Conservation (phyloP, 208 protist genomes). For the Crithidia expoeki region DNA sequence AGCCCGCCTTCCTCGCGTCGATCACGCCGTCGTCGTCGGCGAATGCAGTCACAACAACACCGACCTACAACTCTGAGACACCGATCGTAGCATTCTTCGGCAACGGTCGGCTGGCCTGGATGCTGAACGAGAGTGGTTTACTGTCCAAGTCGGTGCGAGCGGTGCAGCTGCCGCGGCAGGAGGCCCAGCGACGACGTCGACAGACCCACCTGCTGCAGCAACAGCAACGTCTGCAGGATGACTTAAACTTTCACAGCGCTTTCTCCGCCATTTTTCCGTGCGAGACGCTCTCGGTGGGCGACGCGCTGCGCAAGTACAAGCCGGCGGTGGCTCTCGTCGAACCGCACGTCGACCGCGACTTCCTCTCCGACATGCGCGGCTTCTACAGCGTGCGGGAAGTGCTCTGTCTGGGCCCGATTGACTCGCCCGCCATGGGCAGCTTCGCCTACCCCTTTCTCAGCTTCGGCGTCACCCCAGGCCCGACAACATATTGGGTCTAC, state of each 20-base stretch:
- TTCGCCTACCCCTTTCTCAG: slow-evolving; percentile 74
- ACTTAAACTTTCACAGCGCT: slow-evolving; percentile 26
- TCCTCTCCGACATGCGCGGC: slow-evolving; percentile 66
- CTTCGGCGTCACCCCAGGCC: slow-evolving; percentile 73
- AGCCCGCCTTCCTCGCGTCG: slow-evolving; percentile 35
- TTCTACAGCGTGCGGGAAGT: slow-evolving; percentile 78
- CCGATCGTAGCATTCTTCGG: slow-evolving; percentile 73
- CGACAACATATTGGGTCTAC: slow-evolving; percentile 75
- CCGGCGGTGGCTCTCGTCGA: slow-evolving; percentile 71
- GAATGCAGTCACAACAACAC: neutral
- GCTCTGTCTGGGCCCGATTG: slow-evolving; percentile 58
- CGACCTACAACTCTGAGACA: slow-evolving; percentile 39
- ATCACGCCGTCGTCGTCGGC: neutral
- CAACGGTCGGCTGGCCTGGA: slow-evolving; percentile 69
- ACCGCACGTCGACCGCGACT: slow-evolving; percentile 79
- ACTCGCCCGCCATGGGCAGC: slow-evolving; percentile 75
- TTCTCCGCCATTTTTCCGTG: slow-evolving; percentile 54
- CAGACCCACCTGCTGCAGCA: slow-evolving; percentile 36
- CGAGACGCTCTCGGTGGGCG: slow-evolving; percentile 54
- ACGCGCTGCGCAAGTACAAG: slow-evolving; percentile 64
- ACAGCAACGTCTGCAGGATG: slow-evolving; percentile 18
- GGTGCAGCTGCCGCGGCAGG: slow-evolving; percentile 54
- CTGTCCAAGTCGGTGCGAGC: slow-evolving; percentile 38
- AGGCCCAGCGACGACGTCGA: slow-evolving; percentile 30
- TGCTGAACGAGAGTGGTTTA: slow-evolving; percentile 54